Conservation (phyloP, 2,329 filamentous ascomycete genomes). For the Xylaria sp. region DNA sequence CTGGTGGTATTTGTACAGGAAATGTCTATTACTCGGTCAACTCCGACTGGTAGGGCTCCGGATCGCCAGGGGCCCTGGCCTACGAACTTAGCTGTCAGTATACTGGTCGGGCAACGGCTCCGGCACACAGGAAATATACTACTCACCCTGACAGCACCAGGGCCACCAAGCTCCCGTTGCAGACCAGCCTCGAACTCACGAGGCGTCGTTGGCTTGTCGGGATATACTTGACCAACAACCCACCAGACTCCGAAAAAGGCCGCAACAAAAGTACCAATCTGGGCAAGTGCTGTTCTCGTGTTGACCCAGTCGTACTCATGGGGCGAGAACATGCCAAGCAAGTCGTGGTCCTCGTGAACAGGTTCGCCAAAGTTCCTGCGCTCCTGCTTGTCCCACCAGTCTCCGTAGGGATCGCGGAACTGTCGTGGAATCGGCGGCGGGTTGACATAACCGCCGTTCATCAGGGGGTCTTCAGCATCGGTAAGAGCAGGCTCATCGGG, state of each 20-base stretch:
- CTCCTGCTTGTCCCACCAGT: slow-evolving; percentile 98
- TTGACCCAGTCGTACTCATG: slow-evolving; percentile 82
- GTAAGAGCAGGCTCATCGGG: slow-evolving; percentile 43
- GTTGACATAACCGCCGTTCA: slow-evolving; percentile 84
- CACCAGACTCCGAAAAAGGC: slow-evolving; percentile 61
- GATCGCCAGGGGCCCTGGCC: slow-evolving; percentile 53
- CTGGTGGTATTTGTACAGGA: slow-evolving; percentile 15
- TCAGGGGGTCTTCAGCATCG: slow-evolving; percentile 60
- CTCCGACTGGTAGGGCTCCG: slow-evolving; percentile 42
- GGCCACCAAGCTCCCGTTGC: slow-evolving; percentile 68
- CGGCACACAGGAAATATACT: background rate
- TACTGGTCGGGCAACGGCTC: background rate
- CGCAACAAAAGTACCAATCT: slow-evolving; percentile 63
- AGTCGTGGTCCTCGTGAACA: slow-evolving; percentile 93
- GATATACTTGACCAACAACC: slow-evolving; percentile 63
- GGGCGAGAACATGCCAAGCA: slow-evolving; percentile 81
- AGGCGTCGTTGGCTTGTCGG: slow-evolving; percentile 64
- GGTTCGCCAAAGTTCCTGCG: slow-evolving; percentile 95
- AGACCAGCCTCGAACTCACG: slow-evolving; percentile 68
- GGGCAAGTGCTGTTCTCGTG: slow-evolving; percentile 62
- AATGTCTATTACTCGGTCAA: slow-evolving; percentile 24
- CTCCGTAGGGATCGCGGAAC: slow-evolving; percentile 84
- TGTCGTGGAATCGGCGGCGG: slow-evolving; percentile 77
- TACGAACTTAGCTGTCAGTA: slow-evolving; percentile 20
- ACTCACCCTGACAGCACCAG: slow-evolving; percentile 61